Evolutionary conservation across 1,284 basidiomycete species (phyloP).

Genomic region (Meripilus lineatus): DNA sequence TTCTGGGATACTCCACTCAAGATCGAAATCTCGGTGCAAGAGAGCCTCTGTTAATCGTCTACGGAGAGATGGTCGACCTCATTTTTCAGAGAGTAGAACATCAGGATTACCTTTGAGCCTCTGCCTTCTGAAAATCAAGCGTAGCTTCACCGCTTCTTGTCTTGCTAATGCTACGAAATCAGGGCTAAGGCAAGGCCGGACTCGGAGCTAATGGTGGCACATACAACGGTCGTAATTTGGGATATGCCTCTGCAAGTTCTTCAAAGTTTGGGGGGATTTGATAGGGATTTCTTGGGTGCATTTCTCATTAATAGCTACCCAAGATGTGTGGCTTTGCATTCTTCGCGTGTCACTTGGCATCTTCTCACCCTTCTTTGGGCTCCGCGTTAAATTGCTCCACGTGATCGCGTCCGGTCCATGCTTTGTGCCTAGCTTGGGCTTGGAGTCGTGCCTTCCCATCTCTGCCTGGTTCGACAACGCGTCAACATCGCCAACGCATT

Average conservation of each 20-base stretch:
- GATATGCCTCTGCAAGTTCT: constrained; percentile 52
- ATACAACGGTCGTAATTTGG: constrained; percentile 59
- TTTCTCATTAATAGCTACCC: too few relatives aligned
- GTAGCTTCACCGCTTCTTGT: constrained; percentile 32
- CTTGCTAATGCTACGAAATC: constrained; percentile 26
- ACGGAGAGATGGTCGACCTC: constrained; percentile 1
- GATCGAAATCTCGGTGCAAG: constrained; percentile 67
- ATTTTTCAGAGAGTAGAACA: not conserved
- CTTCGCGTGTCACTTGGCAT: too few relatives aligned
- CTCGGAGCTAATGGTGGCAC: constrained; percentile 18
- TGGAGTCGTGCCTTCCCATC: too few relatives aligned
- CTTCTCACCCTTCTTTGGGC: too few relatives aligned
- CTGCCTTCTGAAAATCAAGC: constrained; percentile 71
- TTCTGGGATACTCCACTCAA: constrained; percentile 57
- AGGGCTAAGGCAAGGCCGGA: not conserved
- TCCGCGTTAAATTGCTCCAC: too few relatives aligned
- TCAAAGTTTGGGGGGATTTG: constrained; percentile 57
- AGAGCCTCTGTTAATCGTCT: constrained; percentile 77
- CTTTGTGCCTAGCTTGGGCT: too few relatives aligned
- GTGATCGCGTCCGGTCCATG: too few relatives aligned
- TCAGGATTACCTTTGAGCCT: constrained; percentile 55
- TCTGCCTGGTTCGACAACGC: too few relatives aligned
- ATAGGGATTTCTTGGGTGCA: constrained; percentile 66
- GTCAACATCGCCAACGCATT: too few relatives aligned
- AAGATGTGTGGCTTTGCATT: too few relatives aligned